Percentiles rank a stretch among this genome's conserved stretches.
Conservation (phyloP, 306 rosid species). For the Canavalia gladiata region DNA sequence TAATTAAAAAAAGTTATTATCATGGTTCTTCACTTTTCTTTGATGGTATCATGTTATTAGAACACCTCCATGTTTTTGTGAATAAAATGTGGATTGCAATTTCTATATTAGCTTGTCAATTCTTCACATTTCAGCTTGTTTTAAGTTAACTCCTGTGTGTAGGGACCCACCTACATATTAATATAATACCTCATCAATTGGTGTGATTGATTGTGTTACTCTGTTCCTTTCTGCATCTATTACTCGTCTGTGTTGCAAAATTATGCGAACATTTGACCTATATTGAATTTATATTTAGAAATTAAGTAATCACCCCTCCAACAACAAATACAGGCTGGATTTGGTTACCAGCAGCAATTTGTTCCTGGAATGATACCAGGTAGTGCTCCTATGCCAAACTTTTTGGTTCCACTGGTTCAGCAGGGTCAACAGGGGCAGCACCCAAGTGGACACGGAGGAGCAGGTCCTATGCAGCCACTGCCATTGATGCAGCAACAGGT, state of each 20-base stretch:
- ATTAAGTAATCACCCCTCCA: neutral
- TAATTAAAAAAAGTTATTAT: slow-evolving; percentile 30
- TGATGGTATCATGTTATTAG: slow-evolving; percentile 9
- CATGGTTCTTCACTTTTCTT: neutral
- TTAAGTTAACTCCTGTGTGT: neutral
- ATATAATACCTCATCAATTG: neutral
- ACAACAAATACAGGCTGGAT: slow-evolving; percentile 54
- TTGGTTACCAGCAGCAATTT: slow-evolving; percentile 69
- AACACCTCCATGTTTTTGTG: neutral
- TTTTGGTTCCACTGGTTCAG: slow-evolving; percentile 59
- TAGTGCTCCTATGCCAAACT: slow-evolving; percentile 58
- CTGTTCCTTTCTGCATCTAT: slow-evolving; percentile 30
- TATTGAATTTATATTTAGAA: neutral
- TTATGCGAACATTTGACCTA: slow-evolving; percentile 10
- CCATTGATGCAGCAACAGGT: slow-evolving; percentile 64
- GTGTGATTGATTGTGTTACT: neutral
- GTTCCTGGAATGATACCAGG: slow-evolving; percentile 65
- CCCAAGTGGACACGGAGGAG: slow-evolving; percentile 61
- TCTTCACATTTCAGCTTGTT: neutral
- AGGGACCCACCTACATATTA: neutral
- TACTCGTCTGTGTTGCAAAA: slow-evolving; percentile 6
- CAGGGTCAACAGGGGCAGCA: slow-evolving; percentile 66
- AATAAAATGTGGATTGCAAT: slow-evolving; percentile 6
- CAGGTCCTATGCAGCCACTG: slow-evolving; percentile 54
- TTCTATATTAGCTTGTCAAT: slow-evolving; percentile 24